Evolutionary conservation across 768 basidiomycete genomes (phyloP).

Genomic region (Gloeophyllum trabeum): DNA sequence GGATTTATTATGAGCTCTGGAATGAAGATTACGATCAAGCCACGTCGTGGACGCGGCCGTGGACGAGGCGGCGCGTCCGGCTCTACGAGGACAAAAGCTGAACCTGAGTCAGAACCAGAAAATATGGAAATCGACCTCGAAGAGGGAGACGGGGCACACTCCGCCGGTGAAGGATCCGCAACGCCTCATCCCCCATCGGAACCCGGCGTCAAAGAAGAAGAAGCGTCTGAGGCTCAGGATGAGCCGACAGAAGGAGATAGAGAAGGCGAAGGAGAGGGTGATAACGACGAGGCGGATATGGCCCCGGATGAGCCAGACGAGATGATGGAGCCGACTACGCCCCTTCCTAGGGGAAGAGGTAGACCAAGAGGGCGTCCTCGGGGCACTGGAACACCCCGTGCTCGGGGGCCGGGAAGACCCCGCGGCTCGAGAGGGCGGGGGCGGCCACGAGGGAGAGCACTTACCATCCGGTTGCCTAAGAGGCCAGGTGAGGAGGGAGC

Average conservation of each 20-base stretch:
- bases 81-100: not conserved
- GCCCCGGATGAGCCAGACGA: not conserved
- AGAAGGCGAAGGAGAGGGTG: slow-evolving; percentile 1
- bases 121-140: not conserved
- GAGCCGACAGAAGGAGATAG: not conserved
- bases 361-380: slow-evolving; percentile 12
- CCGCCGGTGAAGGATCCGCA: not conserved
- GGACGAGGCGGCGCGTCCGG: not conserved
- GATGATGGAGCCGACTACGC: not conserved
- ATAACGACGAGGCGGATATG: not conserved
- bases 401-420: slow-evolving; percentile 17
- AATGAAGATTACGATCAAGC: not conserved
- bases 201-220: not conserved
- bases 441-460: slow-evolving; percentile 6
- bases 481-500: slow-evolving; percentile 31
- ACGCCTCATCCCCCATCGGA: not conserved
- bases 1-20: not conserved
- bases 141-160: not conserved
- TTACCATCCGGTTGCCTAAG: slow-evolving; percentile 16
- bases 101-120: not conserved
- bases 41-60: not conserved
- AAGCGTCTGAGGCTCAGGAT: too few species aligned
- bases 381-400: slow-evolving; percentile 15
- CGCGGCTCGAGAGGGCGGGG: slow-evolving; percentile 17
- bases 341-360: not conserved